Percentiles rank a stretch among this genome's conserved stretches.
Evolutionary conservation across 2,329 filamentous ascomycete species (phyloP).

Genomic region (Nemania diffusa): DNA sequence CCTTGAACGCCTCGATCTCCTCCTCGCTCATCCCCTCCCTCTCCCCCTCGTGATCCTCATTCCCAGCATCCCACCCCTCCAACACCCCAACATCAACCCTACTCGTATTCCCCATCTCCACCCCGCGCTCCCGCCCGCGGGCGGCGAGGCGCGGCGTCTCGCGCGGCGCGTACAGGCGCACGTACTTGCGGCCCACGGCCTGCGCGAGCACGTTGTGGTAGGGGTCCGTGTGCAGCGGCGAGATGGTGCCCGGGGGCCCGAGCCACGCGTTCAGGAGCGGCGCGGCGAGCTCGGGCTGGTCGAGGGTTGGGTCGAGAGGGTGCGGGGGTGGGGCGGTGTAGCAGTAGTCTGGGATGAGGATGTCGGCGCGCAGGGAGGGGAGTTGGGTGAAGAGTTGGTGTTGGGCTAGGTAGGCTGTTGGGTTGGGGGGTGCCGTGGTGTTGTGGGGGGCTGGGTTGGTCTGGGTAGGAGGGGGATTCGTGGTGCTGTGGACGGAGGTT

Average conservation of each 20-base stretch:
- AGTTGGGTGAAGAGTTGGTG: constrained; percentile 89
- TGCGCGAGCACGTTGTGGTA: constrained; percentile 94
- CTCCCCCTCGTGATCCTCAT: constrained; percentile 28
- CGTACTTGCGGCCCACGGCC: constrained; percentile 89
- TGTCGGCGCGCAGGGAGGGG: constrained; percentile 78
- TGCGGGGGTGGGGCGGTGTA: constrained; percentile 74
- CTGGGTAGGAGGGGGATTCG: neutral
- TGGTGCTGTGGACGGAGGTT: neutral
- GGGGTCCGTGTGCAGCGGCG: constrained; percentile 90
- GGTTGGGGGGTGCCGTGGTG: neutral
- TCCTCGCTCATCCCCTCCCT: constrained; percentile 48
- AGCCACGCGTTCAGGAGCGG: constrained; percentile 93
- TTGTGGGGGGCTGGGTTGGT: neutral
- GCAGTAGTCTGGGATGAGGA: constrained; percentile 85
- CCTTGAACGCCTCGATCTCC: constrained; percentile 59
- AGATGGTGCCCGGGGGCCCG: constrained; percentile 87
- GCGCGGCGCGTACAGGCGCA: constrained; percentile 83
- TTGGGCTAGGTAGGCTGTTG: constrained; percentile 88
- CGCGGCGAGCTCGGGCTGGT: constrained; percentile 59
- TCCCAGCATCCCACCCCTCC: constrained; percentile 66
- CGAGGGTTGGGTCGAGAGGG: constrained; percentile 50
- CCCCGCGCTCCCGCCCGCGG: constrained; percentile 70
- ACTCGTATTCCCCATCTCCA: constrained; percentile 95
- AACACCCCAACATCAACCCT: constrained; percentile 77
- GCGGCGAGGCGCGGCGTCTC: constrained; percentile 70